Conservation (phyloP, 441 rosid genomes). For the Populus hybrid region DNA sequence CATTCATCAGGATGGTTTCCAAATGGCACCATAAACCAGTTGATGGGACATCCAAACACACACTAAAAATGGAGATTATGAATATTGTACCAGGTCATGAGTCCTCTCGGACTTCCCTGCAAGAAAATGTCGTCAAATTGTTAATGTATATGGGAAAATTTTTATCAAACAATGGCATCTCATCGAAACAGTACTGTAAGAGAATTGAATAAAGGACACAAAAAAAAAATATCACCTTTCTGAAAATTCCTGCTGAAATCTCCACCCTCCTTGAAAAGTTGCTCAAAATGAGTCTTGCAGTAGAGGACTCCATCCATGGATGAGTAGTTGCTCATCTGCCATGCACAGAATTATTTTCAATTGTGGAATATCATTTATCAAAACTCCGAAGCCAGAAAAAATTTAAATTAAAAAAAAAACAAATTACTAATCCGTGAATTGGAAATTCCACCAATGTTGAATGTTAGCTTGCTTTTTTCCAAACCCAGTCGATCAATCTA, state of each 20-base stretch:
- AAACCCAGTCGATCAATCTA: not conserved
- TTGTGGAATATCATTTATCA: not conserved
- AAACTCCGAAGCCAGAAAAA: not conserved
- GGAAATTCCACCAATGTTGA: not conserved
- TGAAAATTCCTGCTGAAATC: slow-evolving; percentile 95
- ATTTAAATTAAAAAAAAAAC: not conserved
- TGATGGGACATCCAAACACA: not conserved
- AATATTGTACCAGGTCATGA: slow-evolving; percentile 48
- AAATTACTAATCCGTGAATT: not conserved
- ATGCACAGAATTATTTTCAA: not conserved
- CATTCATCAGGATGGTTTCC: slow-evolving; percentile 1
- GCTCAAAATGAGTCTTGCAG: slow-evolving; percentile 94
- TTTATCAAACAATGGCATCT: not conserved
- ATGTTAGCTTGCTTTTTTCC: not conserved
- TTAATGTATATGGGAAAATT: not conserved
- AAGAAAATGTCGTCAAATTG: slow-evolving; percentile 6
- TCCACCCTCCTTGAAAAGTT: slow-evolving; percentile 95
- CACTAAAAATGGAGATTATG: not conserved
- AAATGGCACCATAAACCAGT: not conserved
- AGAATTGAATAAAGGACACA: not conserved
- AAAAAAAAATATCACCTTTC: slow-evolving; percentile 36
- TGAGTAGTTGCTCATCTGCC: slow-evolving; percentile 90
- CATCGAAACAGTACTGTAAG: not conserved
- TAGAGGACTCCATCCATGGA: slow-evolving; percentile 97
- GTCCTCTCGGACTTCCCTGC: slow-evolving; percentile 67